Percentiles rank a stretch among this genome's conserved stretches.
These are phyloP conservation scores for Diplodia intermedia DNA, from an alignment of 2,329 filamentous ascomycete species.

Conservation along the genomic window DNA sequence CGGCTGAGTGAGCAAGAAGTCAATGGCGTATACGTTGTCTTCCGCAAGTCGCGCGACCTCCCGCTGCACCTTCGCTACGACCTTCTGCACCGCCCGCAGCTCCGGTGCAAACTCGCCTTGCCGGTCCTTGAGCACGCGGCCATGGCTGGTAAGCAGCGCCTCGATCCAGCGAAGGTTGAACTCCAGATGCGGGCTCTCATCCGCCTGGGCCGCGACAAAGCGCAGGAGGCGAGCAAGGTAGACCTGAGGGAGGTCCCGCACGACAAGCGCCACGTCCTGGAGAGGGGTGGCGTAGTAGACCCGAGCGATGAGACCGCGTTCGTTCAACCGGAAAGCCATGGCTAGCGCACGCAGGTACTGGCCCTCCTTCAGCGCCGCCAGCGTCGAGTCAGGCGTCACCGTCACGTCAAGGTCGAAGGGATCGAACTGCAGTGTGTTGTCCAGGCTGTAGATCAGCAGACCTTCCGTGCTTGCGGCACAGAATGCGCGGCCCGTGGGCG, in stretches of 20 bases:
- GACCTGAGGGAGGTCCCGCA: constrained; percentile 78
- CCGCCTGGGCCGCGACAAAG: constrained; percentile 85
- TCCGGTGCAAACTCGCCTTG: constrained; percentile 82
- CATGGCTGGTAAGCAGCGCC: constrained; percentile 79
- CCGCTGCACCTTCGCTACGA: constrained; percentile 78
- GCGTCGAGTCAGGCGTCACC: constrained; percentile 78
- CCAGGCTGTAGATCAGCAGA: constrained; percentile 89
- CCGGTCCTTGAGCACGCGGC: constrained; percentile 82
- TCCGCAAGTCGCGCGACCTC: constrained; percentile 85
- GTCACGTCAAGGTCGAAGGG: constrained; percentile 95
- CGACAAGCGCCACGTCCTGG: constrained; percentile 75
- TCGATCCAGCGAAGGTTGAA: constrained; percentile 95
- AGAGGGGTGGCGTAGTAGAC: constrained; percentile 86
- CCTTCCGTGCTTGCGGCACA: constrained; percentile 96
- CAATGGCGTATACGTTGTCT: constrained; percentile 86
- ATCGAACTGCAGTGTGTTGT: constrained; percentile 84
- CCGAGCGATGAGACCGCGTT: constrained; percentile 77
- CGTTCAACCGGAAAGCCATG: constrained; percentile 97
- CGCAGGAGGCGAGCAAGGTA: constrained; percentile 86
- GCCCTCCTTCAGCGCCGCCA: constrained; percentile 73
- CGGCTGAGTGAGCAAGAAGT: constrained; percentile 73
- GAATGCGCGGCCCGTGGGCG: constrained; percentile 86
- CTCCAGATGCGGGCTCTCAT: constrained; percentile 91
- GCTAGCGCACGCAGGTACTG: constrained; percentile 92
- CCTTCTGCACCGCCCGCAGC: constrained; percentile 80